A percentile compares a stretch with the other conserved stretches of the same genome.
Evolutionary conservation across 139 green algal species (phyloP).

Genomic region (Coelastrella sp.): DNA sequence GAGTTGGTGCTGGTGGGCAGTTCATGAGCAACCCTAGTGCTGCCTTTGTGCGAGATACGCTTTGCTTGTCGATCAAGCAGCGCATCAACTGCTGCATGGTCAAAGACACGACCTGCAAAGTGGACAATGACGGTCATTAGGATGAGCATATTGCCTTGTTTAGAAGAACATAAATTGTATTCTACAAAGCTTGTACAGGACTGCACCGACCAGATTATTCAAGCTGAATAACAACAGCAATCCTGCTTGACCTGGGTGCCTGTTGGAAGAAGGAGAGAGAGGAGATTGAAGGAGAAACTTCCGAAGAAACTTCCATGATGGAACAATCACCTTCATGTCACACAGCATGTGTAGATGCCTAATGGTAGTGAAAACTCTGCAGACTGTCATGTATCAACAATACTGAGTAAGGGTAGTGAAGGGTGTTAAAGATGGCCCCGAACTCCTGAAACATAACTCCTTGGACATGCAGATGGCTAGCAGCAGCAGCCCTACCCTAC

Average conservation of each 20-base stretch:
- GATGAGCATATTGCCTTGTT: too few relatives aligned
- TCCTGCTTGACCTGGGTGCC: too few relatives aligned
- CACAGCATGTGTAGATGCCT: too few relatives aligned
- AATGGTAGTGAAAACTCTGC: too few relatives aligned
- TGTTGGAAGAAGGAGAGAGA: too few relatives aligned
- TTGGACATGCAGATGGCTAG: background rate
- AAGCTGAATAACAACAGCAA: too few relatives aligned
- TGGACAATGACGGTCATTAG: too few relatives aligned
- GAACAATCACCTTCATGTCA: background rate
- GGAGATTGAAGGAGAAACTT: background rate
- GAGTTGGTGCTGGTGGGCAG: background rate
- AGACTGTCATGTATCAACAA: too few relatives aligned
- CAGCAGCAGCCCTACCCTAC: background rate
- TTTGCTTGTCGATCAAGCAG: conserved; percentile 31
- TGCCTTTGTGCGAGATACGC: background rate
- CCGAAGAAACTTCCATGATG: background rate
- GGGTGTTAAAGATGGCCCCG: background rate
- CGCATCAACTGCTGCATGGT: conserved; percentile 36
- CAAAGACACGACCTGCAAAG: background rate
- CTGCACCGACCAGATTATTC: too few relatives aligned
- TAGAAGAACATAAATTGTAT: too few relatives aligned
- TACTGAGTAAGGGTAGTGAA: too few relatives aligned
- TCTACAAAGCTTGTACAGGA: too few relatives aligned
- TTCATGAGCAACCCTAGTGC: conserved; percentile 37
- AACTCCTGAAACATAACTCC: background rate